These are phyloP conservation scores for Mycena vulgaris DNA, from an alignment of 768 basidiomycete species.

Conservation along the genomic window DNA sequence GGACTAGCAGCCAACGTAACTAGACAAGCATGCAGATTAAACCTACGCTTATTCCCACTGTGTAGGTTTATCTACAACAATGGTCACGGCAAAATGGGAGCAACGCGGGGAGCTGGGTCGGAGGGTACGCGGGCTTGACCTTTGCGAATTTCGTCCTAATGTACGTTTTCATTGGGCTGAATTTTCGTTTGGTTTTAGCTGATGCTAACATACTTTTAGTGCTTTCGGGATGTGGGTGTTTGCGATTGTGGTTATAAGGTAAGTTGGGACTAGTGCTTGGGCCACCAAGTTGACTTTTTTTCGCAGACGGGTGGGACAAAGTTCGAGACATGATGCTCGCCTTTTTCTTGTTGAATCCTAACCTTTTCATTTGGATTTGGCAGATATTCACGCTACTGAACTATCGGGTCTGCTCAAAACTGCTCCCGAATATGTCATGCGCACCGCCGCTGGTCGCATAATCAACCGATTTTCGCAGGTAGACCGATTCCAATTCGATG, in stretches of 20 bases:
- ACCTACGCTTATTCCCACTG: background rate
- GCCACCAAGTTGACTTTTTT: background rate
- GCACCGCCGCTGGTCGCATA: background rate
- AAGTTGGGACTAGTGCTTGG: background rate
- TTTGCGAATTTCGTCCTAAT: background rate
- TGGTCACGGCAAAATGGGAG: conserved; percentile 9
- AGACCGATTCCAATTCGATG: background rate
- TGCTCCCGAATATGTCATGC: background rate
- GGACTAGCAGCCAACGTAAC: conserved; percentile 5
- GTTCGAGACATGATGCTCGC: too few species aligned
- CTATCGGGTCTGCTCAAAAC: background rate
- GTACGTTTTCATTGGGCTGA: background rate
- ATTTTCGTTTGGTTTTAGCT: background rate
- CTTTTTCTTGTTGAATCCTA: too few species aligned
- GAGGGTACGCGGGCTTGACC: conserved; percentile 18
- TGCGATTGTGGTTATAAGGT: background rate
- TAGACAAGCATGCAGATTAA: background rate
- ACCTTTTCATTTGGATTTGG: too few species aligned
- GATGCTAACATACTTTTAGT: background rate
- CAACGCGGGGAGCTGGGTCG: conserved; percentile 13
- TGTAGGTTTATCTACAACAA: conserved; percentile 17
- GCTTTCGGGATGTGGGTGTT: conserved; percentile 10
- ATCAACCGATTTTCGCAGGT: conserved; percentile 31
- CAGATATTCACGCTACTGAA: conserved; percentile 1
- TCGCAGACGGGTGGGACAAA: background rate